Evolutionary conservation across 1,139 yeast genomes (phyloP), one percentile per base, ranked within the genome.

Genomic region (Insectozyma bohioensis): DNA sequence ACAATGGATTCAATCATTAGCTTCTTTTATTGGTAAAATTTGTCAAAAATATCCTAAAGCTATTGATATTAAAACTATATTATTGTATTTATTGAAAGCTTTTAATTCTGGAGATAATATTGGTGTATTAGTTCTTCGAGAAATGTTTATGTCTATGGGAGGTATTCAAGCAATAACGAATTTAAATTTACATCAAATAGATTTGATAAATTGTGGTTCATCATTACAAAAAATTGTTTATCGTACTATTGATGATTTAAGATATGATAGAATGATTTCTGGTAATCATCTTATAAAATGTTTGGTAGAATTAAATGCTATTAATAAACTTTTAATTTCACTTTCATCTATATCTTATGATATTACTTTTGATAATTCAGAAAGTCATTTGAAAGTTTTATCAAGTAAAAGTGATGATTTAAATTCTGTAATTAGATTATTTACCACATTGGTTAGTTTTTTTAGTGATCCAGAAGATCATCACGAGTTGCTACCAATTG

Each of bases 1-100:
- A 13, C 82, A 78, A 51, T 92, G 97, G 97, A 73, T 87, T 22
- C 95, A 82, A 50, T 80, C 87, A 19, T 57, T 84, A 17, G 72
- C 88, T 0, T 62, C 75, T 2, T 83, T 84, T 45, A 71, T 82
- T 36, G 88, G 90, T 2, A 77, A 78, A 37, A 56, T 82, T 5
- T 77, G 82, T 24, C 76, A 68, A 37, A 56, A 63, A 7, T 77
- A 79, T 46, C 68, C 76, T 0, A 58, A 62, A 15, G 46, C 54
- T 1, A 72, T 83, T 47, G 77, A 78, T 43, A 51, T 83, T 24
- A 54, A 57, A 1, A 80, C 84, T 13, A 62, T 92, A 9, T 54
- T 88, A 12, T 60, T 66, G 2, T 84, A 75, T 49, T 58, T 85
- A 12, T 54, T 85, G 26, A 84, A 83, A 48, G 79, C 83, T 21